These are phyloP conservation scores for Pseudogymnoascus sp. DNA, from an alignment of 2,329 filamentous ascomycete genomes.

Conservation along the genomic window DNA sequence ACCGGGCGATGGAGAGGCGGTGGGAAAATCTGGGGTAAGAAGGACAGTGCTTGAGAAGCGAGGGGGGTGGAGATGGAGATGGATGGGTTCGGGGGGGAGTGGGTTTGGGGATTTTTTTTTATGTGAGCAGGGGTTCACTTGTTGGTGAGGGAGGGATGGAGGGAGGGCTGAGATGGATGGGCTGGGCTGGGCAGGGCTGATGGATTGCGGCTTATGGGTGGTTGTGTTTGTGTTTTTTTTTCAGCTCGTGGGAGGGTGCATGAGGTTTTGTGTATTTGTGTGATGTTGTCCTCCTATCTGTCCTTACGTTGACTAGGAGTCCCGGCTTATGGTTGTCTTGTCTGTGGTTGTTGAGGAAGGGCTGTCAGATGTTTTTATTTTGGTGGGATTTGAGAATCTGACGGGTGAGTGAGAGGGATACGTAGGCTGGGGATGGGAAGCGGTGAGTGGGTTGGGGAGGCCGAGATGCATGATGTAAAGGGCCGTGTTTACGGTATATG, in stretches of 20 bases:
- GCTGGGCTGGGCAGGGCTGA: not conserved
- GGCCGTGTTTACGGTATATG: not conserved
- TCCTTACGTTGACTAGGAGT: not conserved
- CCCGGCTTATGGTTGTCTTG: not conserved
- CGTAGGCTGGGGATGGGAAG: not conserved
- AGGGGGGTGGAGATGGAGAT: not conserved
- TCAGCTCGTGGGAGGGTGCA: constrained; percentile 3
- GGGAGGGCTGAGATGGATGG: not conserved
- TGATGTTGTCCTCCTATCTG: not conserved
- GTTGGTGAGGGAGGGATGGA: not conserved
- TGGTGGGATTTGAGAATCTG: not conserved
- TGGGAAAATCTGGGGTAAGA: not conserved
- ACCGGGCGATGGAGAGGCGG: not conserved
- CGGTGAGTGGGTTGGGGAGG: not conserved
- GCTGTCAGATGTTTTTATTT: not conserved
- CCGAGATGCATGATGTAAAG: constrained; percentile 5
- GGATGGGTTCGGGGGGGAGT: not conserved
- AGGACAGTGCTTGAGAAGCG: not conserved
- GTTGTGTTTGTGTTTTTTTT: not conserved
- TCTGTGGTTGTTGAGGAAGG: not conserved
- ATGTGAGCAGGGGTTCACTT: not conserved
- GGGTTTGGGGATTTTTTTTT: not conserved
- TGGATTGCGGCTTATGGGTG: not conserved
- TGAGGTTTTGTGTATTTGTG: not conserved
- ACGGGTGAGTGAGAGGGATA: not conserved